Conservation (phyloP, 441 rosid genomes). For the Adansonia gregorii region DNA sequence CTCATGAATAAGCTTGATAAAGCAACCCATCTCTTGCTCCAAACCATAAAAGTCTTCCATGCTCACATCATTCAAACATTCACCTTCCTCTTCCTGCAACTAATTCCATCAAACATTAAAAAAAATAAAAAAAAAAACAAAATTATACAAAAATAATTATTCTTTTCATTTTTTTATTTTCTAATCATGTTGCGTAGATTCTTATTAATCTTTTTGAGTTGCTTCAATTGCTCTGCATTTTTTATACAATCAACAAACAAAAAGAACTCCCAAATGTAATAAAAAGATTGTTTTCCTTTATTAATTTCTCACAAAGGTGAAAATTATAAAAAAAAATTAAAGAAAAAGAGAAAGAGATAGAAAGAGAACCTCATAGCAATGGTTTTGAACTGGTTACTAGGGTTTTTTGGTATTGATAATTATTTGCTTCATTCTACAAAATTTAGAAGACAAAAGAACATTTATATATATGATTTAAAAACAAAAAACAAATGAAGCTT, state of each 20-base stretch:
- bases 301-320: neutral
- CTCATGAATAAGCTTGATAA: constrained; percentile 36
- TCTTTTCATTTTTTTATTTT: constrained; percentile 40
- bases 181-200: constrained; percentile 35
- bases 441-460: neutral
- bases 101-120: neutral
- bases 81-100: constrained; percentile 53
- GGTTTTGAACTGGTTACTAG: constrained; percentile 44
- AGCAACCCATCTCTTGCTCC: constrained; percentile 40
- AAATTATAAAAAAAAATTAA: neutral
- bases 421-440: constrained; percentile 54
- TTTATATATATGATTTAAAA: no score
- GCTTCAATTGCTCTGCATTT: constrained; percentile 49
- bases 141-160: neutral
- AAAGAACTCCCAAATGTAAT: neutral
- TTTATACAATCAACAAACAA: constrained; percentile 29
- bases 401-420: constrained; percentile 59
- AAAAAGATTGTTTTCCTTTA: neutral
- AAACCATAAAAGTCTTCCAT: constrained; percentile 43
- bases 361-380: constrained; percentile 58
- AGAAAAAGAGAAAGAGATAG: neutral
- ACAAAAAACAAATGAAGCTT: no score
- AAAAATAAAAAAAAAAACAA: neutral
- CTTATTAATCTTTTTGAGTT: constrained; percentile 44
- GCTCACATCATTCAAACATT: constrained; percentile 43